phyloP scores from a whole-genome alignment of 108 stramenopile species.

The Cyclostephanos tholiformis region DNA sequence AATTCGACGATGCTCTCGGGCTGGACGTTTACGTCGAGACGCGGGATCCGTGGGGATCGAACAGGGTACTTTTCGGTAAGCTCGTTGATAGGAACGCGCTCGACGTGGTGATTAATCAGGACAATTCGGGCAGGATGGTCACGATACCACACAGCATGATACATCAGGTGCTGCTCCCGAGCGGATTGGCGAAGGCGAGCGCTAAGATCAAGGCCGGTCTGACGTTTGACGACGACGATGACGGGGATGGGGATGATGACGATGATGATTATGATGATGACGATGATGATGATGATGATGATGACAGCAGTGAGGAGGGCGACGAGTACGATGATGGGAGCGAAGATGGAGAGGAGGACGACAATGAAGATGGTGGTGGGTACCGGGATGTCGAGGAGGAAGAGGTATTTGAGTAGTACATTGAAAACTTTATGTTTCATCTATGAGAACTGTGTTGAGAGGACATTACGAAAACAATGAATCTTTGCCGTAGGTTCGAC shows the following conservation, averaged over 20 bases:
- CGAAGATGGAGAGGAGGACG: too few species aligned
- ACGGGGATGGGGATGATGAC: background rate
- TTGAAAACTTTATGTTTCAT: too few species aligned
- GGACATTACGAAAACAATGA: too few species aligned
- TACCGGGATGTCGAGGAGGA: slow-evolving; percentile 12
- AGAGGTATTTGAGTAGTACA: slow-evolving; percentile 12
- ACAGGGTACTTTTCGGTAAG: slow-evolving; percentile 75
- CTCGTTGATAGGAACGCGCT: slow-evolving; percentile 81
- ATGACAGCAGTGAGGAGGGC: slow-evolving; percentile 11
- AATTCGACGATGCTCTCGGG: slow-evolving; percentile 70
- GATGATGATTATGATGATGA: slow-evolving; percentile 22
- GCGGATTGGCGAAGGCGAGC: slow-evolving; percentile 39
- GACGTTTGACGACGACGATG: background rate
- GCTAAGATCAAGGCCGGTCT: slow-evolving; percentile 27
- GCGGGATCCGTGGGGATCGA: slow-evolving; percentile 81
- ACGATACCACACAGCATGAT: slow-evolving; percentile 72
- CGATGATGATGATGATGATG: slow-evolving; percentile 9
- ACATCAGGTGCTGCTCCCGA: slow-evolving; percentile 41
- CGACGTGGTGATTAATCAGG: slow-evolving; percentile 80
- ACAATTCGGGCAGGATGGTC: slow-evolving; percentile 78
- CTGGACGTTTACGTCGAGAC: slow-evolving; percentile 75
- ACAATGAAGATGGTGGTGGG: slow-evolving; percentile 6
- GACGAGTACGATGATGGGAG: slow-evolving; percentile 7
- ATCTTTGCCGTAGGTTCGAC: too few species aligned
- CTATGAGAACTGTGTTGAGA: too few species aligned